Conservation (phyloP, 805 yeast species). For the Ogataea henricii region DNA sequence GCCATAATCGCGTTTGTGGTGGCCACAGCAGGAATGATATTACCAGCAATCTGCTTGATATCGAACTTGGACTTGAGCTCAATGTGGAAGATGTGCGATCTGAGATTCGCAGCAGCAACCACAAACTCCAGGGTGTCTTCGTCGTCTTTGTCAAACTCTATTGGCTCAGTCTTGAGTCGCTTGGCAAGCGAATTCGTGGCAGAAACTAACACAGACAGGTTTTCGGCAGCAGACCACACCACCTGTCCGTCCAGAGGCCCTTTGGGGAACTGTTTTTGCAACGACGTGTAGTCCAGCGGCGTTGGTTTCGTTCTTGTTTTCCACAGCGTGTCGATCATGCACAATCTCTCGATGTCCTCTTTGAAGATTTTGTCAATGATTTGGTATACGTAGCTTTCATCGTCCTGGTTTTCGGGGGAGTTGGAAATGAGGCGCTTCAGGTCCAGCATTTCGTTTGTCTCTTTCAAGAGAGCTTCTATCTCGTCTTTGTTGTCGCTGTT, state of each 20-base stretch:
- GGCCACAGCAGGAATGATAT: conserved; percentile 97
- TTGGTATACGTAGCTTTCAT: conserved; percentile 37
- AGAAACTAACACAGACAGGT: conserved; percentile 56
- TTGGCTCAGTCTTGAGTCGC: conserved; percentile 43
- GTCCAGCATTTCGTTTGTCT: conserved; percentile 63
- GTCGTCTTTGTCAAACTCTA: conserved; percentile 93
- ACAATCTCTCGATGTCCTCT: conserved; percentile 76
- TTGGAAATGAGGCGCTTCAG: conserved; percentile 41
- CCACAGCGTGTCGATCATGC: conserved; percentile 77
- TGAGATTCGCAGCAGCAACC: conserved; percentile 77
- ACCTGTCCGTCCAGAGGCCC: conserved; percentile 37
- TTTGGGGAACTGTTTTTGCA: conserved; percentile 11
- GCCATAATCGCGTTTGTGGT: conserved; percentile 96
- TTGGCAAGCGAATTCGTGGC: conserved; percentile 51
- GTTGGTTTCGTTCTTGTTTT: conserved; percentile 66
- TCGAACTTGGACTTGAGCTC: conserved; percentile 78
- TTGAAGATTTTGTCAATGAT: conserved; percentile 64
- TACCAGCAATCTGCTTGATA: conserved; percentile 93
- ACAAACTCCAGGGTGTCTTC: conserved; percentile 88
- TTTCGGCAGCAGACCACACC: conserved; percentile 65
- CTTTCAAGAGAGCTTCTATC: conserved; percentile 62
- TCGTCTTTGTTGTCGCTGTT: conserved; percentile 70
- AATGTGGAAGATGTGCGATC: conserved; percentile 71
- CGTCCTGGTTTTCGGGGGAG: conserved; percentile 17
- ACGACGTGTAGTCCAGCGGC: conserved; percentile 47